Evolutionary conservation across 495 filamentous ascomycete species (phyloP).

Genomic region (Saxophila tyrrhenica): DNA sequence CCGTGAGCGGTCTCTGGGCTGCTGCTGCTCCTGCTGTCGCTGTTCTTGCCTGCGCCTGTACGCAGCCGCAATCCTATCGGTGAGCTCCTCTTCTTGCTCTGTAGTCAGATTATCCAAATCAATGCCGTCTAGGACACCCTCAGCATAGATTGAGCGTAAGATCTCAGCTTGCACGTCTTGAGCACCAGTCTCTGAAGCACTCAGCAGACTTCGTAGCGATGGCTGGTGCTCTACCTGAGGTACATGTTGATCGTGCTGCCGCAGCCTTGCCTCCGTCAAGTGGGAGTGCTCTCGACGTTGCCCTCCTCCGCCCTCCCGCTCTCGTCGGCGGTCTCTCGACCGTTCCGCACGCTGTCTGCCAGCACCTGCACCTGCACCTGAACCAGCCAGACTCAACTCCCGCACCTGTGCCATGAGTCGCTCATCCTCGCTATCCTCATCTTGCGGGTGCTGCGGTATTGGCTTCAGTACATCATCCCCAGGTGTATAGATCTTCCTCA

Average conservation of each 20-base stretch:
- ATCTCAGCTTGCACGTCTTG: conserved; percentile 79
- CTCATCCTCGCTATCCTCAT: conserved; percentile 48
- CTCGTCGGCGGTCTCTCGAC: conserved; percentile 25
- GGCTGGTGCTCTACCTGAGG: conserved; percentile 73
- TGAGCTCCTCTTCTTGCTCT: conserved; percentile 69
- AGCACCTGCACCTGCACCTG: conserved; percentile 37
- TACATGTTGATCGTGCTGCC: conserved; percentile 14
- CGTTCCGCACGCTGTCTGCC: conserved; percentile 27
- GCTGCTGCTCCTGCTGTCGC: not conserved
- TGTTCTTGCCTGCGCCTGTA: conserved; percentile 46
- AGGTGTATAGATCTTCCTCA: conserved; percentile 56
- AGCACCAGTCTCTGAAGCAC: conserved; percentile 58
- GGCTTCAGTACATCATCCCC: conserved; percentile 65
- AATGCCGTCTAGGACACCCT: conserved; percentile 74
- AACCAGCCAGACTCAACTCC: conserved; percentile 59
- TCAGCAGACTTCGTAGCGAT: conserved; percentile 72
- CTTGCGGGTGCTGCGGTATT: conserved; percentile 37
- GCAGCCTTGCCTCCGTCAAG: conserved; percentile 7
- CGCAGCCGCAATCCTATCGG: conserved; percentile 76
- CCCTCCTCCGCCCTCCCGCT: conserved; percentile 33
- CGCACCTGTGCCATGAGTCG: conserved; percentile 59
- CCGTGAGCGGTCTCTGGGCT: conserved; percentile 23
- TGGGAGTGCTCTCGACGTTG: not conserved
- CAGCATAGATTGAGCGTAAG: conserved; percentile 74
- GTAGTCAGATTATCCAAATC: conserved; percentile 72